Base-by-base conservation (phyloP, 805 yeast species). In the Teunomyces tritomae region DNA sequence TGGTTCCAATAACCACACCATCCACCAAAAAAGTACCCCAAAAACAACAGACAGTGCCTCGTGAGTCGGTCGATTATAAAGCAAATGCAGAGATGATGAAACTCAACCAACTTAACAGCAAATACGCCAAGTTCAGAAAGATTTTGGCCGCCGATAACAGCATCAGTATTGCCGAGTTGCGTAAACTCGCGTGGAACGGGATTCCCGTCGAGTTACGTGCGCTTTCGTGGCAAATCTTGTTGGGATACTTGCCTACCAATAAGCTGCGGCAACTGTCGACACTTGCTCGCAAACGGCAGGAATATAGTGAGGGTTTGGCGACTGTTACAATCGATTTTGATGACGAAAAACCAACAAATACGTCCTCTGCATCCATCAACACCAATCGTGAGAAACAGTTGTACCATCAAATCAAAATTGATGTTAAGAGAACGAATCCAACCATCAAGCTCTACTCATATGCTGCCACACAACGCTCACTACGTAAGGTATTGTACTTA, bases 321-420 rank as follows among this genome's bases (percentile, higher is more conserved):
- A 86, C 84, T 54, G 83, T 82, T n/a, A 79, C 83, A 52, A 70
- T 74, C 28, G 63, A 67, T 44, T 61, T 67, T 49, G 67, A 66
- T 33, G 79, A 63, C 43, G 59, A 55, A 42, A 51, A 57, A 3
- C 49, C 53, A 2, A 42, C 50, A 2, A 51, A 49, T 29, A 47
- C 32, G 32, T 51, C 64, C 5, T 16, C 54, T 5, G 37, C 50
- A 4, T 48, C 59, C 13, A 28, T 50, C 26, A 61, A 57, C 14
- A 51, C 44, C 44, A 57, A 55, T 28, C 53, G 58, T 28, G 95
- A 89, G 57, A 85, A 81, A 54, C 82, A 83, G 36, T 83, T 96
- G 48, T 92, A 96, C 87, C 98, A 94, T 71, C 99, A 92, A 70
- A 91, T 92, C 53, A 85, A 85, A 49, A 94, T 94, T 52, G 99